Conservation (phyloP, 805 yeast species). For the Saturnispora ahearnii region DNA sequence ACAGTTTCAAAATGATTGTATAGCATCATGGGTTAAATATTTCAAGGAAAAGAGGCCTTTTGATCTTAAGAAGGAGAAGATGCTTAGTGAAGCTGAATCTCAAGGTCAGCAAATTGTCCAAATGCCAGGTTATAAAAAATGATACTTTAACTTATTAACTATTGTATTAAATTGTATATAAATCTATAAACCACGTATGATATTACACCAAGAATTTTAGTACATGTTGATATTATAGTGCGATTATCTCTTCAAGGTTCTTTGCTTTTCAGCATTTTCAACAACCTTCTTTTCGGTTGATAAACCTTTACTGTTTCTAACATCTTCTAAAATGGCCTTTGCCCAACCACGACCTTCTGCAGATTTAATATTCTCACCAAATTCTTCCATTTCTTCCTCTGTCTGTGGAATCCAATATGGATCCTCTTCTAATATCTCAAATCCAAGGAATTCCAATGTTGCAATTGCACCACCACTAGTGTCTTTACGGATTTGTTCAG, state of each 20-base stretch:
- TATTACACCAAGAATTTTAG: background rate
- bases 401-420: slow-evolving; percentile 99
- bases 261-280: slow-evolving; percentile 87
- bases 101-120: slow-evolving; percentile 43
- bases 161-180: background rate
- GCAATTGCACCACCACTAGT: slow-evolving; percentile 98
- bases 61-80: slow-evolving; percentile 60
- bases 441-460: slow-evolving; percentile 85
- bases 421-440: slow-evolving; percentile 76
- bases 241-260: slow-evolving; percentile 69
- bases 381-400: slow-evolving; percentile 87
- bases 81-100: slow-evolving; percentile 60
- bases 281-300: slow-evolving; percentile 86
- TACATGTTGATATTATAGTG: background rate
- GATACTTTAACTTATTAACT: background rate
- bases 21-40: slow-evolving; percentile 79
- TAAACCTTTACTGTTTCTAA: slow-evolving; percentile 82
- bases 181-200: background rate
- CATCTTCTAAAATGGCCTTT: slow-evolving; percentile 69
- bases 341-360: slow-evolving; percentile 84
- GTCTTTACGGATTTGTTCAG: slow-evolving; percentile 86
- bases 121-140: slow-evolving; percentile 22
- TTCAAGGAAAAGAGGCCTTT: slow-evolving; percentile 84
- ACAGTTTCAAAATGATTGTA: slow-evolving; percentile 68
- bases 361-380: slow-evolving; percentile 67